Percentiles rank a stretch among this genome's conserved stretches.
Conservation (phyloP, 768 basidiomycete species). For the Mycena vulgaris region DNA sequence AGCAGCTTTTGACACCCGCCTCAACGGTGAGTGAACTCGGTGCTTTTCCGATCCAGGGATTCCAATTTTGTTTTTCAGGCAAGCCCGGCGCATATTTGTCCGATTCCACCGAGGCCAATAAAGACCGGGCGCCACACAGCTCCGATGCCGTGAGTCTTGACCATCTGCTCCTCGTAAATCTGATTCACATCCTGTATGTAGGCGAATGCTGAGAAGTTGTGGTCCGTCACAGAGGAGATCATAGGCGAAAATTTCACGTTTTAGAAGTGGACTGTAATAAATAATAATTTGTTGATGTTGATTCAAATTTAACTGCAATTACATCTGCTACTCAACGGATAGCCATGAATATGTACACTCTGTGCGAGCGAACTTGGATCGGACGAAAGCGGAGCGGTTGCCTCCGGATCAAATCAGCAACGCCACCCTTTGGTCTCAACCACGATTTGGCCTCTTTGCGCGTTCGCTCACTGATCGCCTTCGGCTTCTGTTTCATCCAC, state of each 20-base stretch:
- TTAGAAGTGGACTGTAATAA: not conserved
- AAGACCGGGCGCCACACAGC: not conserved
- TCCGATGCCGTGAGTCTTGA: constrained; percentile 7
- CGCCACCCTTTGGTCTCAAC: too few species aligned
- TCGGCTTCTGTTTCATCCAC: too few species aligned
- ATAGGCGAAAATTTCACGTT: constrained; percentile 12
- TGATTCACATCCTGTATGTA: not conserved
- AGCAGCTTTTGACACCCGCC: constrained; percentile 11
- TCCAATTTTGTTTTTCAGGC: not conserved
- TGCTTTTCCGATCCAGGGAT: not conserved
- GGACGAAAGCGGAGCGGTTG: too few species aligned
- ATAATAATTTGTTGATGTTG: too few species aligned
- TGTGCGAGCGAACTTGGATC: too few species aligned
- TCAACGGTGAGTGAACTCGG: not conserved
- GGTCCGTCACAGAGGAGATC: constrained; percentile 14
- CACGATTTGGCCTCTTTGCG: too few species aligned
- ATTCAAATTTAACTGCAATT: too few species aligned
- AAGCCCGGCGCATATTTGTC: constrained; percentile 8
- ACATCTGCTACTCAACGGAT: too few species aligned
- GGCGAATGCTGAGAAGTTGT: constrained; percentile 4
- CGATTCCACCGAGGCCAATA: not conserved
- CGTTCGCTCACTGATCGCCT: too few species aligned
- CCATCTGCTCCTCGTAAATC: not conserved
- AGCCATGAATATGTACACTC: too few species aligned
- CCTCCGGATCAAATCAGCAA: too few species aligned